A percentile compares a stretch with the other conserved stretches of the same genome.
Evolutionary conservation across 352 stramenopile species (phyloP).

Genomic region (Globisporangium solare): DNA sequence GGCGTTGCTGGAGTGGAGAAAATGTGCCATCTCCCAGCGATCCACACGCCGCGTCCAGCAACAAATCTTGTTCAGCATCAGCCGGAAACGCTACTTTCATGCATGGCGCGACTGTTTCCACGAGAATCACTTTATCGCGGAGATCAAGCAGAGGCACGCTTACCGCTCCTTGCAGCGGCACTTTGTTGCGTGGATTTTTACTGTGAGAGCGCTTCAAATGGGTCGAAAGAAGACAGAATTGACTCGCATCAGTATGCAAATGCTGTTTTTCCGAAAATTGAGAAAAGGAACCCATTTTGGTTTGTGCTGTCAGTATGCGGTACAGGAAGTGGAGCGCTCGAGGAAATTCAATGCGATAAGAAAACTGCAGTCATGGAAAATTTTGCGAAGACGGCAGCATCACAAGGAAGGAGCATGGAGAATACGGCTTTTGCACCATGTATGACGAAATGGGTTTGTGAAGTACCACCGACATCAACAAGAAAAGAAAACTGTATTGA

Average conservation of each 20-base stretch:
- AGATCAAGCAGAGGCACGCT: background rate
- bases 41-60: background rate
- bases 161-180: background rate
- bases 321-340: background rate
- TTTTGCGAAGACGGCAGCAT: background rate
- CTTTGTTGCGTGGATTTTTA: constrained; percentile 20
- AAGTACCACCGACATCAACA: constrained; percentile 8
- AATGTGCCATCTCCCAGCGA: background rate
- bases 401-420: background rate
- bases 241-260: background rate
- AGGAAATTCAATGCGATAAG: background rate
- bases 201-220: constrained; percentile 16
- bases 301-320: background rate
- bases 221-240: constrained; percentile 1
- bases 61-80: constrained; percentile 1
- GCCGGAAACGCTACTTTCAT: constrained; percentile 11
- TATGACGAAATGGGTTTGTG: constrained; percentile 11
- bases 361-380: background rate
- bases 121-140: constrained; percentile 1
- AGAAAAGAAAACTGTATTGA: background rate
- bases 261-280: constrained; percentile 6
- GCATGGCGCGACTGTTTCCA: constrained; percentile 8
- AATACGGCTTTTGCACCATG: background rate
- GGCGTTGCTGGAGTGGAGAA: constrained; percentile 1
- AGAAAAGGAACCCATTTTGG: background rate